Evolutionary conservation across 768 basidiomycete species (phyloP).

Genomic region (Lentinula sp.): DNA sequence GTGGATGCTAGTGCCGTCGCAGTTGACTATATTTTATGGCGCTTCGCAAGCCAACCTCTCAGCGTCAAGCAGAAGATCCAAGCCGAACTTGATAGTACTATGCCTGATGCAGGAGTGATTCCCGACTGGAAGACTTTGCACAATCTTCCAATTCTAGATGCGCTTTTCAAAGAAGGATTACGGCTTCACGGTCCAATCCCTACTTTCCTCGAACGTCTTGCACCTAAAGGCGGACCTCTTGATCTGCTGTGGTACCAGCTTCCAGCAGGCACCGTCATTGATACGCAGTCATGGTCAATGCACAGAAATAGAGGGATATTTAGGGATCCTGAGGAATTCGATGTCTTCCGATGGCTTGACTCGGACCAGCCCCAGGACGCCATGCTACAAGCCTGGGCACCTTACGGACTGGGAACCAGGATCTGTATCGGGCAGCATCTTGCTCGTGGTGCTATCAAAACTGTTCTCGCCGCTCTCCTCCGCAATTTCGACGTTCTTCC

Average conservation of each 20-base stretch:
- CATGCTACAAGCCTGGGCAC: slow-evolving; percentile 3
- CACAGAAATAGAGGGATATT: slow-evolving; percentile 40
- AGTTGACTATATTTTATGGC: slow-evolving; percentile 73
- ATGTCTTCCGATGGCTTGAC: slow-evolving; percentile 75
- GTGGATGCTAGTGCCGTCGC: slow-evolving; percentile 73
- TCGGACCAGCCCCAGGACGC: slow-evolving; percentile 22
- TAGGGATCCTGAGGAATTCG: slow-evolving; percentile 50
- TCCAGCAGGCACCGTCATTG: slow-evolving; percentile 70
- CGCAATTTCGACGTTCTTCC: slow-evolving; percentile 66
- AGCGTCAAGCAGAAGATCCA: slow-evolving; percentile 58
- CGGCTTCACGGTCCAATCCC: slow-evolving; percentile 39
- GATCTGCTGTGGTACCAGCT: slow-evolving; percentile 75
- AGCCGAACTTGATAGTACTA: slow-evolving; percentile 63
- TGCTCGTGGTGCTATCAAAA: slow-evolving; percentile 61
- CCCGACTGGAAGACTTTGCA: slow-evolving; percentile 60
- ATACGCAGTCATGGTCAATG: slow-evolving; percentile 80
- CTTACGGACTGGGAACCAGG: slow-evolving; percentile 46
- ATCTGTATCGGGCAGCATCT: slow-evolving; percentile 75
- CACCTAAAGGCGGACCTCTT: slow-evolving; percentile 56
- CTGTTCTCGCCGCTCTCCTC: slow-evolving; percentile 50
- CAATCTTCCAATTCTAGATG: slow-evolving; percentile 46
- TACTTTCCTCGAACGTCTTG: slow-evolving; percentile 71
- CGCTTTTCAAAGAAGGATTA: slow-evolving; percentile 60
- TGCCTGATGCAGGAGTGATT: slow-evolving; percentile 53
- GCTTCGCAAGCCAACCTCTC: slow-evolving; percentile 65